Evolutionary conservation across 192 early-diverging fungal species (phyloP), one percentile per base, ranked within the genome.

Genomic region (Podila epigama): DNA sequence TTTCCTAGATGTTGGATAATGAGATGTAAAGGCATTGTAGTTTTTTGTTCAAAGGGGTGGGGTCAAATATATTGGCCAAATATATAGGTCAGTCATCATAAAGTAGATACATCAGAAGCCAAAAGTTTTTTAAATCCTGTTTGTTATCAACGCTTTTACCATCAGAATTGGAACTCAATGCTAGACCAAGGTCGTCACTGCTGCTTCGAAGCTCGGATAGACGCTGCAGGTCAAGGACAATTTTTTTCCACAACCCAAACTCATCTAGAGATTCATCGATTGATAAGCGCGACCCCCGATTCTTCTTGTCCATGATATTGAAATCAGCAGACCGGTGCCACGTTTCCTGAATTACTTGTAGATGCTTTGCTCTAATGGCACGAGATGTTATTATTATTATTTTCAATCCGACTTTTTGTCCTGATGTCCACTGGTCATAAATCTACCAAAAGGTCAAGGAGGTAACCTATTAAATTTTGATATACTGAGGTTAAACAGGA

Each of bases 211-310:
- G 63, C 42, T 72, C 70, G 3, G 62, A 40, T 13, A 72, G 58
- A 0, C 63, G 57, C 16, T 65, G 63, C 13, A 72, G 63, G 9
- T 72, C 70, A 12, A 39, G 55, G 5, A 65, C 35, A 10, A 58
- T 58, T 52, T 51, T 64, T 29, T 66, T 72, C 70, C 70, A 72
- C 28, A 72, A 28, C 2, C 56, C 63, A 10, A 48, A 8, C 37
- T 65, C 63, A 53, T 72, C 70, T 61, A 59, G 48, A 27, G 37
- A 8, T 15, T 72, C 70, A 33, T 72, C 70, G 34, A 39, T 10
- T 28, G 51, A 48, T 48, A 22, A 22, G n/a, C 44, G 44, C 5
- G 44, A 25, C 44, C 44, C 44, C 25, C 44, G 44, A 48, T 22
- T 48, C 44, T 48, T 48, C 44, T 48, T 48, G 44, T 48, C 44